A percentile compares a stretch with the other conserved stretches of the same genome.
phyloP scores from a whole-genome alignment of 495 filamentous ascomycete genomes.

The Xylaria longipes region DNA sequence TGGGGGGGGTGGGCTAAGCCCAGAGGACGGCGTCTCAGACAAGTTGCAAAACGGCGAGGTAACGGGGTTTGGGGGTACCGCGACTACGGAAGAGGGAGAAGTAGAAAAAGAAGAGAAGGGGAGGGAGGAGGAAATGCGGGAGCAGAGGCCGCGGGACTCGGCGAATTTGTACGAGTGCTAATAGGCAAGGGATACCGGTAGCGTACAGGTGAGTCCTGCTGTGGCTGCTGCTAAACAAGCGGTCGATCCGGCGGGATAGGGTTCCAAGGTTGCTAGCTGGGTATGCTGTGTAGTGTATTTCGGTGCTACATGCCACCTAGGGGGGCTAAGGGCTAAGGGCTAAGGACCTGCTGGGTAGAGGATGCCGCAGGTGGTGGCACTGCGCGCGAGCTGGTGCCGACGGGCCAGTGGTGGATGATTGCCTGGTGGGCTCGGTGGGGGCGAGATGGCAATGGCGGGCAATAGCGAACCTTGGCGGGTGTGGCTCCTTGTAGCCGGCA shows the following conservation, averaged over 20 bases:
- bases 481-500: conserved; percentile 10
- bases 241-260: conserved; percentile 1
- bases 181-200: conserved; percentile 14
- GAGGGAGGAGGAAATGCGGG: conserved; percentile 25
- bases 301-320: background rate
- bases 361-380: background rate
- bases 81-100: conserved; percentile 27
- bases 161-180: conserved; percentile 39
- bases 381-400: background rate
- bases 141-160: conserved; percentile 33
- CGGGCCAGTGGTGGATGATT: conserved; percentile 8
- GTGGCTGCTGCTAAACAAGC: conserved; percentile 27
- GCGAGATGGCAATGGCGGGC: conserved; percentile 12
- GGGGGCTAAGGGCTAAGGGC: too few species aligned
- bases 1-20: conserved; percentile 40
- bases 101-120: conserved; percentile 2
- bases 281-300: background rate
- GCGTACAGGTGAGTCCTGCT: conserved; percentile 15
- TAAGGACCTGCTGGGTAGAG: background rate
- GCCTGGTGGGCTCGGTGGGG: conserved; percentile 25
- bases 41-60: conserved; percentile 39
- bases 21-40: conserved; percentile 35
- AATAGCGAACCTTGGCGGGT: conserved; percentile 19
- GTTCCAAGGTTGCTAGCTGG: background rate
- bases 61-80: conserved; percentile 23